Evolutionary conservation across 2,329 filamentous ascomycete genomes (phyloP).

Genomic region (Phaeosphaeriaceae sp.): DNA sequence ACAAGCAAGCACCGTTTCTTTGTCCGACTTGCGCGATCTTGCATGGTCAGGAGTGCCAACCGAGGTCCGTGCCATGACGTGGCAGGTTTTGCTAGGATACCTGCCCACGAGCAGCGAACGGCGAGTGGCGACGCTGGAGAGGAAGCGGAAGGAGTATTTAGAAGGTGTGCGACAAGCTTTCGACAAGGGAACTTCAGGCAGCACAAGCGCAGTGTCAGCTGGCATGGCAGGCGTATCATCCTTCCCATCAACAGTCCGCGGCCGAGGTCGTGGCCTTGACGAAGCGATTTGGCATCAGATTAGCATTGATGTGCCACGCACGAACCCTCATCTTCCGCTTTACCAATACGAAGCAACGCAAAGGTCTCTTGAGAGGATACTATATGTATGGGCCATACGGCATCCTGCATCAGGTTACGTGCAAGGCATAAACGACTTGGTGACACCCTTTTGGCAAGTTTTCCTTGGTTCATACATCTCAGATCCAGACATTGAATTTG

Average conservation of each 20-base stretch:
- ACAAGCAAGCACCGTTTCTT: slow-evolving; percentile 86
- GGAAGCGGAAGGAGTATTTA: slow-evolving; percentile 95
- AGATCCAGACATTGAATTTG: slow-evolving; percentile 88
- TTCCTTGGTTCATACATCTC: slow-evolving; percentile 95
- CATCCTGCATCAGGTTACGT: slow-evolving; percentile 98
- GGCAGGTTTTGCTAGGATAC: slow-evolving; percentile 94
- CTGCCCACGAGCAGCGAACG: slow-evolving; percentile 96
- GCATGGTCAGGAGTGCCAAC: slow-evolving; percentile 95
- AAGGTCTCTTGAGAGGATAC: slow-evolving; percentile 87
- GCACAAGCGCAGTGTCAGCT: slow-evolving; percentile 56
- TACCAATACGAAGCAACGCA: slow-evolving; percentile 98
- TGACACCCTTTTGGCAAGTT: slow-evolving; percentile 97
- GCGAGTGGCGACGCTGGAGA: slow-evolving; percentile 85
- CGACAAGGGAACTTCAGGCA: slow-evolving; percentile 58
- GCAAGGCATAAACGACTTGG: slow-evolving; percentile 97
- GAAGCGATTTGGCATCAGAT: slow-evolving; percentile 99
- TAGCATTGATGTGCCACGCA: slow-evolving; percentile 95
- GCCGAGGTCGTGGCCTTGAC: slow-evolving; percentile 78
- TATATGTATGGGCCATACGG: slow-evolving; percentile 97
- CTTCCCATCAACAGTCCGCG: slow-evolving; percentile 58
- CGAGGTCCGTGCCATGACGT: slow-evolving; percentile 98
- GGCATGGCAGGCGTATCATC: slow-evolving; percentile 57
- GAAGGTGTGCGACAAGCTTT: slow-evolving; percentile 82
- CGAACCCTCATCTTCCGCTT: slow-evolving; percentile 92
- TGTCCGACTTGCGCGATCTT: slow-evolving; percentile 81